Base-by-base conservation (phyloP, 2,329 filamentous ascomycete genomes). In the Tolypocladium paradoxum region DNA sequence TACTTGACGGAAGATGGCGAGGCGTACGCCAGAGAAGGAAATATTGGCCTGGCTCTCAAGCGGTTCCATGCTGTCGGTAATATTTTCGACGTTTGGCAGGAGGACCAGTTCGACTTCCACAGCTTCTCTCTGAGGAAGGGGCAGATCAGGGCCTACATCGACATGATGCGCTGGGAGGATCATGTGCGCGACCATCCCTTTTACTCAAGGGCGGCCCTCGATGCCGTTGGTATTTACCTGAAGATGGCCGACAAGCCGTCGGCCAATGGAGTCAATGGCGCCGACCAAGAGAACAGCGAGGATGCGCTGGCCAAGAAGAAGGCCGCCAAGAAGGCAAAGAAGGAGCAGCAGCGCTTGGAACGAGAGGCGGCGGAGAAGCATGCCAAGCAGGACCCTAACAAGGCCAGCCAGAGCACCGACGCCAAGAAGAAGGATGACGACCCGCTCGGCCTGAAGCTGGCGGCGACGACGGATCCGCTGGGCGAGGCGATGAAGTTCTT, bases 91-190 rank as follows among this genome's bases (percentile, higher is more conserved):
- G 84, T 90, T 22, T 99, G 93, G 93, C 87, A 95, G 66, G 95
- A 99, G 68, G 93, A 99, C 62, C 93, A 99, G 65, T 96, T 97
- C 63, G 93, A 99, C 68, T 99, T 99, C 76, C 95, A 99, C 76
- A 90, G 84, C 67, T 99, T 99, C 71, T 96, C 90, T 22, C 76
- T 99, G n/a, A 80, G 93, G 22, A 99, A 97, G 70, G 95, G 95
- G 16, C 92, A 96, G 76, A 89, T 97, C 56, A 80, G 92, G 53
- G 88, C 93, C 1, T 99, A 99, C 66, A 76, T 99, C 40, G 91
- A 96, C 62, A 96, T 99, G 90, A 78, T 99, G 48, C 83, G 87
- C 61, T 99, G 93, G 95, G 92, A 97, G 67, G 91, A 99, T 65
- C 83, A 84, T 56, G 72, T 97, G 46, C 85, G 90, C 52, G 88